Evolutionary conservation across 306 rosid genomes (phyloP), one percentile per base, ranked within the genome.

Genomic region (Delonix regia): DNA sequence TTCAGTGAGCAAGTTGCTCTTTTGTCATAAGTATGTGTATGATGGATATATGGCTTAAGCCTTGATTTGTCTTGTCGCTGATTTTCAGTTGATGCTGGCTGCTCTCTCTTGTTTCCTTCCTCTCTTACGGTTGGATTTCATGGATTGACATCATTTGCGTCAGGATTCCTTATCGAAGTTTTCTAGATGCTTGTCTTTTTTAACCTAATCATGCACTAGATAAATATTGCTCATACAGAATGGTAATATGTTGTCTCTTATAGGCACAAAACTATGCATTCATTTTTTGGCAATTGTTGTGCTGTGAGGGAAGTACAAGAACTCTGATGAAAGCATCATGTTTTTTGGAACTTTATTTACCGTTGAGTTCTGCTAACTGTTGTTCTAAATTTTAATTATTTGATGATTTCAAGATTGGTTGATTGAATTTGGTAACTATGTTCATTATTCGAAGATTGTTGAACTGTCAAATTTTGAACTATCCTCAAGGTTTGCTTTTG

Each of bases 1-100:
- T 64, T 64, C 27, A 16, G 15, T 64, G 47, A 19, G 9, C 30
- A 4, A n/a, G 71, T 52, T 44, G 59, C 55, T 80, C 73, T 77
- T 65, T 53, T 82, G 36, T 55, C 57, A 71, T 47, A 52, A 30
- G 4, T n/a, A n/a, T 4, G 33, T 30, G 33, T 30, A 30, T 30
- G 4, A 1, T 30, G 33, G 2, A 30, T 30, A 1, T 30, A 4
- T 30, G 33, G 33, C 33, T 39, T 39, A 39, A 39, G 44, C 44
- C 44, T 39, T 30, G 33, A 30, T 1, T 30, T 30, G 1, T 4
- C 2, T 30, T 30, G 33, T 30, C 4, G 33, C 33, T 30, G 33
- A 30, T 1, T 30, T 1, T 30, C 1, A 30, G 33, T 30, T 30
- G 33, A 30, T 30, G 33, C 33, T 30, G 33, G 4, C 33, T 30